Conservation (phyloP, 805 yeast species). For the Jamesozyma lodderae region DNA sequence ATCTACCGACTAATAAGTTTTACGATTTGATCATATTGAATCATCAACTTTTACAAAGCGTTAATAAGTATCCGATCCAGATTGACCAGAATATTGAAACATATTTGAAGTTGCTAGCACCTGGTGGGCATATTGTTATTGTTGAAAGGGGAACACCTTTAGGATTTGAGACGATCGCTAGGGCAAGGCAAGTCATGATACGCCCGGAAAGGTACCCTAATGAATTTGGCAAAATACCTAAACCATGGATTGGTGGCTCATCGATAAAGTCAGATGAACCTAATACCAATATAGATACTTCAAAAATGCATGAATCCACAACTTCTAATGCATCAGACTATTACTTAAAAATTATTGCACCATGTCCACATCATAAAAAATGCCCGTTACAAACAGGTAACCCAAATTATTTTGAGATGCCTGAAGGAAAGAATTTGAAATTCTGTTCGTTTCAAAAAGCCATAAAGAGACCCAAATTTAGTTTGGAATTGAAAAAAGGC, state of each 20-base stretch:
- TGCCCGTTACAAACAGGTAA: conserved; percentile 82
- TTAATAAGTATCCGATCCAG: conserved; percentile 56
- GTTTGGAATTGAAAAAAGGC: conserved; percentile 83
- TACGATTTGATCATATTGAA: conserved; percentile 80
- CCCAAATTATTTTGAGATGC: conserved; percentile 51
- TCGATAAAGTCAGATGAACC: conserved; percentile 14
- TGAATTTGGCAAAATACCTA: conserved; percentile 56
- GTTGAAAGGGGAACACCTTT: conserved; percentile 84
- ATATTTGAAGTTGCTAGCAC: conserved; percentile 53
- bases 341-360: conserved; percentile 67
- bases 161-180: conserved; percentile 80
- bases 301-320: too few relatives aligned
- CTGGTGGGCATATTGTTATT: conserved; percentile 70
- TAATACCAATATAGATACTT: too few relatives aligned
- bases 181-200: conserved; percentile 85
- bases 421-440: conserved; percentile 48
- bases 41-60: conserved; percentile 61
- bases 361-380: conserved; percentile 78
- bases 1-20: conserved; percentile 40
- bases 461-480: conserved; percentile 67
- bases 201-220: conserved; percentile 62
- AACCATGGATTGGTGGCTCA: conserved; percentile 55
- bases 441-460: conserved; percentile 71
- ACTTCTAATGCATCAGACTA: conserved; percentile 30
- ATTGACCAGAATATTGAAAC: conserved; percentile 59